Percentiles rank a stretch among this genome's conserved stretches.
phyloP scores from a whole-genome alignment of 2,329 filamentous ascomycete species.

The Ophidiomyces ophidiicola region DNA sequence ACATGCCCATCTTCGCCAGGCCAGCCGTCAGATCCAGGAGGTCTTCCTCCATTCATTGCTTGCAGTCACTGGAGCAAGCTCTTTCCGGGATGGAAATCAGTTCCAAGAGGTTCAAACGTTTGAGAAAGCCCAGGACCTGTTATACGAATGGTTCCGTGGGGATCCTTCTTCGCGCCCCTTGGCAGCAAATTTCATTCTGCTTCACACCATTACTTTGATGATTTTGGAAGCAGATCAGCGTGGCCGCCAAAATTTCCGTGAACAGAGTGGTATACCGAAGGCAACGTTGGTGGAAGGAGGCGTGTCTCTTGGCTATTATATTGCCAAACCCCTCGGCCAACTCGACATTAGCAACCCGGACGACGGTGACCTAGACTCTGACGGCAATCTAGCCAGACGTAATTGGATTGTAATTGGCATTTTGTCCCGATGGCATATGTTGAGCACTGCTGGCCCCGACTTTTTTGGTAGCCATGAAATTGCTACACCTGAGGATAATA shows the following conservation, averaged over 20 bases:
- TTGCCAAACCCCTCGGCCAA: constrained; percentile 31
- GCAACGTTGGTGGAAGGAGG: constrained; percentile 30
- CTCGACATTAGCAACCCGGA: constrained; percentile 25
- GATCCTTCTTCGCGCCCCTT: constrained; percentile 24
- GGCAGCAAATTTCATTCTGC: constrained; percentile 30
- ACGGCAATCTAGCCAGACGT: constrained; percentile 30
- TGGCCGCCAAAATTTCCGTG: constrained; percentile 31
- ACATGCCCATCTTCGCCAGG: constrained; percentile 28
- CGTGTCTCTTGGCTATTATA: constrained; percentile 28
- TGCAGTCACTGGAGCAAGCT: constrained; percentile 29
- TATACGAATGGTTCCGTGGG: constrained; percentile 31
- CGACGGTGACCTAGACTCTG: constrained; percentile 29
- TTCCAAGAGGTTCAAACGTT: constrained; percentile 26
- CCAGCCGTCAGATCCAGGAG: constrained; percentile 31
- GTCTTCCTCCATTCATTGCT: constrained; percentile 31
- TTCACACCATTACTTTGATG: constrained; percentile 33
- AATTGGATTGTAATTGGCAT: constrained; percentile 32
- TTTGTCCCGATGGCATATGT: constrained; percentile 31
- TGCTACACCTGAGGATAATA: constrained; percentile 29
- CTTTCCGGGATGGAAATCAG: constrained; percentile 23
- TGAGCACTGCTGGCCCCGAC: constrained; percentile 31
- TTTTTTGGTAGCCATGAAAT: constrained; percentile 29
- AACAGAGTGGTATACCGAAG: constrained; percentile 32
- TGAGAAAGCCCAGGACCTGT: constrained; percentile 30
- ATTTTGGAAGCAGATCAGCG: constrained; percentile 33